phyloP scores from a whole-genome alignment of 1,284 basidiomycete species.

The Caloboletus firmus region DNA sequence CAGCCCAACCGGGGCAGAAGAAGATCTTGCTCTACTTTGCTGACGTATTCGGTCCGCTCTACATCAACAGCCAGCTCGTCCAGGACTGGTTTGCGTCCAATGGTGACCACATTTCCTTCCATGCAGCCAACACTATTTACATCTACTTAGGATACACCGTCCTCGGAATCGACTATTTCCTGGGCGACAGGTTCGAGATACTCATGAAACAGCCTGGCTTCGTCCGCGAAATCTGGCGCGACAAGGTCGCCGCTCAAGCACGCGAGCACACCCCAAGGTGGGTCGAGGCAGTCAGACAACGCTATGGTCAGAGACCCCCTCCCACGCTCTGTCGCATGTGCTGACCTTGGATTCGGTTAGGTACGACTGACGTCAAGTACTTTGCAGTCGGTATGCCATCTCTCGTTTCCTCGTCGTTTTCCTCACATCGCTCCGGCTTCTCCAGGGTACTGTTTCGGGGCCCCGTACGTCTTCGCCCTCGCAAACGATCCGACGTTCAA shows the following conservation, averaged over 20 bases:
- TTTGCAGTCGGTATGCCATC: slow-evolving; percentile 37
- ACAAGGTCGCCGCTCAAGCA: slow-evolving; percentile 38
- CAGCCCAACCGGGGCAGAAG: slow-evolving; percentile 23
- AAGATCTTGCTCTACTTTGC: slow-evolving; percentile 52
- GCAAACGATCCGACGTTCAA: slow-evolving; percentile 40
- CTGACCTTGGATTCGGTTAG: slow-evolving; percentile 5
- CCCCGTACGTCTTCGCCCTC: slow-evolving; percentile 48
- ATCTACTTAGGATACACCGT: slow-evolving; percentile 49
- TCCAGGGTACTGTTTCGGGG: slow-evolving; percentile 62
- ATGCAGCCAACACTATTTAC: neutral
- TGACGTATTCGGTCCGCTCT: slow-evolving; percentile 53
- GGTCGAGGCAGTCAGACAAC: slow-evolving; percentile 47
- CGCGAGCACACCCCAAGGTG: slow-evolving; percentile 44
- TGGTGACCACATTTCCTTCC: slow-evolving; percentile 34
- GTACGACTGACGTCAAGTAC: slow-evolving; percentile 37
- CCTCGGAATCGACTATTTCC: slow-evolving; percentile 56
- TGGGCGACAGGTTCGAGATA: slow-evolving; percentile 50
- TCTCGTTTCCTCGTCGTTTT: neutral
- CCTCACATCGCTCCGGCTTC: neutral
- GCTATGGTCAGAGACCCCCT: slow-evolving; percentile 38
- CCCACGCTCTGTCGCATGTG: neutral
- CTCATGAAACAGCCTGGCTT: slow-evolving; percentile 39
- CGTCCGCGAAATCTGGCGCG: slow-evolving; percentile 43
- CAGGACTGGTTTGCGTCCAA: slow-evolving; percentile 55
- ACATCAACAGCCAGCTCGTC: slow-evolving; percentile 50